Evolutionary conservation across 2,329 filamentous ascomycete genomes (phyloP).

Genomic region (Neopestalotiopsis sp.): DNA sequence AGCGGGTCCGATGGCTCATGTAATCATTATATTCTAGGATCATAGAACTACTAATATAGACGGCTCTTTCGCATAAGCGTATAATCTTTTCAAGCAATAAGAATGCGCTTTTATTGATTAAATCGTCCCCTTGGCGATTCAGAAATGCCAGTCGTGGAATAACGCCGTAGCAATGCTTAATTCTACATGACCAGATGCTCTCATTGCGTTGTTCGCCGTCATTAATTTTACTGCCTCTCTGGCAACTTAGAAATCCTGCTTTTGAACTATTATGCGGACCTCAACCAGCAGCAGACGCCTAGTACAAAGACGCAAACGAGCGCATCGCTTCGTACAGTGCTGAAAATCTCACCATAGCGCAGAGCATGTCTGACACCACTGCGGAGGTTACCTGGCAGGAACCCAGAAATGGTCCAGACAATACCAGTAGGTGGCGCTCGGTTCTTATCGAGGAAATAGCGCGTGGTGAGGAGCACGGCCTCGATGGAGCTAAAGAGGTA

Average conservation of each 20-base stretch:
- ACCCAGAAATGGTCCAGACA: constrained; percentile 65
- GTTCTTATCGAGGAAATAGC: constrained; percentile 72
- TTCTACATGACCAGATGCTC: not conserved
- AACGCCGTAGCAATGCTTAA: constrained; percentile 11
- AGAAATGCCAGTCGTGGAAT: constrained; percentile 2
- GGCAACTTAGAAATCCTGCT: not conserved
- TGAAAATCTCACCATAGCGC: constrained; percentile 73
- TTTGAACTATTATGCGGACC: constrained; percentile 27
- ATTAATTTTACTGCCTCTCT: not conserved
- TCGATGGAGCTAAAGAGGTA: constrained; percentile 83
- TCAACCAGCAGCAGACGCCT: constrained; percentile 59
- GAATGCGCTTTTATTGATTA: not conserved
- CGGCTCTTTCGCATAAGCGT: not conserved
- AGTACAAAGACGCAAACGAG: constrained; percentile 79
- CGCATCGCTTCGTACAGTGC: constrained; percentile 74
- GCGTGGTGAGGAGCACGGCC: constrained; percentile 71
- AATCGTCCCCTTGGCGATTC: not conserved
- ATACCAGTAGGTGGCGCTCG: constrained; percentile 63
- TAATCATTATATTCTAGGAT: not conserved
- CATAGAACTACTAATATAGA: constrained; percentile 30
- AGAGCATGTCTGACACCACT: constrained; percentile 65
- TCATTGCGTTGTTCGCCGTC: not conserved
- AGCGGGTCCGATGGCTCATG: not conserved
- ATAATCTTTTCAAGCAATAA: not conserved
- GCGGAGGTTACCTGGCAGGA: constrained; percentile 69